phyloP scores from a whole-genome alignment of 176 grass and related monocot species.

The Pharus latifolius region DNA sequence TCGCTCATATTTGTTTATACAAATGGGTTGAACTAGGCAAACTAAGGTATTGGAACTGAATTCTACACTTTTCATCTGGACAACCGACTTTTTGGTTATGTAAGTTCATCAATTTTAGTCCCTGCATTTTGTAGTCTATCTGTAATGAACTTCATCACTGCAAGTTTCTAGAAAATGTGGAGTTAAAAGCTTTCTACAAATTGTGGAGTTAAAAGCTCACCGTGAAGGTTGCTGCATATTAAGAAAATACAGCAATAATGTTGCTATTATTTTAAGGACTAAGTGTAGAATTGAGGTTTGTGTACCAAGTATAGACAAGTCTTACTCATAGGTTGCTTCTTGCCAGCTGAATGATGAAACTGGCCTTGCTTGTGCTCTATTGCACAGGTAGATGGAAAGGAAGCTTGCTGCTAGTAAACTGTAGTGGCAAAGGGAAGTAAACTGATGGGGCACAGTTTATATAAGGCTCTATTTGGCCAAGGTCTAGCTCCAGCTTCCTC shows the following conservation, averaged over 20 bases:
- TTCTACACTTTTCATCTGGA: too few species aligned
- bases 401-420: neutral
- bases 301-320: neutral
- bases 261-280: too few species aligned
- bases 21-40: neutral
- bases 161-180: neutral
- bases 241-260: neutral
- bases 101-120: too few species aligned
- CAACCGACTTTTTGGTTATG: too few species aligned
- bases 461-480: too few species aligned
- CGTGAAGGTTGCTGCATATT: neutral
- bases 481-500: too few species aligned
- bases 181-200: constrained; percentile 3
- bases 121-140: too few species aligned
- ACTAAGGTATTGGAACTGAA: neutral
- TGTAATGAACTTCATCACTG: neutral
- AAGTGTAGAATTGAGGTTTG: too few species aligned
- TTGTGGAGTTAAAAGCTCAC: neutral
- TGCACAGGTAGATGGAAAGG: neutral
- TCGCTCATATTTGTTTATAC: neutral
- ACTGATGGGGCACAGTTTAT: neutral
- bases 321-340: neutral
- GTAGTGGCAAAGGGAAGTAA: neutral
- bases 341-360: neutral
- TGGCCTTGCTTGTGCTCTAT: neutral